Percentiles rank a stretch among this genome's conserved stretches.
Evolutionary conservation across 345 rosid species (phyloP).

Genomic region (Iberis pinnata): DNA sequence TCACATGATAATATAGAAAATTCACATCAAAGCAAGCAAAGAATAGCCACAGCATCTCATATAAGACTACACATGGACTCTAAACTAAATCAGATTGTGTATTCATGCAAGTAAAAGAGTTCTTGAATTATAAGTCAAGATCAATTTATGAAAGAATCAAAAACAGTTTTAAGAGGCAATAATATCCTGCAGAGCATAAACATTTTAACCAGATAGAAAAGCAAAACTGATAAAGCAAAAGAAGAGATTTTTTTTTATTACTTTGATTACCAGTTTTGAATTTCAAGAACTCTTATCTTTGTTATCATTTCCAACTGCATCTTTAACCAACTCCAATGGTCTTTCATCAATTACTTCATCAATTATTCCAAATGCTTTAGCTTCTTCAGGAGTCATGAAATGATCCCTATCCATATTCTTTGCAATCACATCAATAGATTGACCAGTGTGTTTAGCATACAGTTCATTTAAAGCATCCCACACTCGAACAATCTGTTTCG

Average conservation of each 20-base stretch:
- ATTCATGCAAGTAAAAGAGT: no score
- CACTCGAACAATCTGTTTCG: constrained; percentile 73
- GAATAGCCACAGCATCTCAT: no score
- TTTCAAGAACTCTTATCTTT: constrained; percentile 46
- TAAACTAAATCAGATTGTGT: no score
- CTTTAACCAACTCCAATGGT: constrained; percentile 62
- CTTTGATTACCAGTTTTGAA: constrained; percentile 19
- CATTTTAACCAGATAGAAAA: not conserved
- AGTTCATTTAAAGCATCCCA: constrained; percentile 70
- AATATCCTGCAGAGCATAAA: no score
- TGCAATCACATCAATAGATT: constrained; percentile 54
- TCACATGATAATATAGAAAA: no score
- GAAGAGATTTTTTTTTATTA: constrained; percentile 1
- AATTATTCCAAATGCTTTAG: constrained; percentile 80
- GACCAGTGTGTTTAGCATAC: constrained; percentile 67
- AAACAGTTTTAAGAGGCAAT: no score
- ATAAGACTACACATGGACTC: no score
- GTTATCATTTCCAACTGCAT: constrained; percentile 54
- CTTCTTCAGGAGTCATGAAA: constrained; percentile 82
- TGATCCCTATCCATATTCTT: constrained; percentile 86
- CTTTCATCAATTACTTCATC: constrained; percentile 87
- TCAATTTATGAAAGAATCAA: no score
- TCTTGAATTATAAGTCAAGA: no score
- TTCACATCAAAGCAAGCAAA: no score
- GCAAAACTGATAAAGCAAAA: not conserved